Conservation (phyloP, 2,329 filamentous ascomycete genomes). For the Epichloe bromicola region DNA sequence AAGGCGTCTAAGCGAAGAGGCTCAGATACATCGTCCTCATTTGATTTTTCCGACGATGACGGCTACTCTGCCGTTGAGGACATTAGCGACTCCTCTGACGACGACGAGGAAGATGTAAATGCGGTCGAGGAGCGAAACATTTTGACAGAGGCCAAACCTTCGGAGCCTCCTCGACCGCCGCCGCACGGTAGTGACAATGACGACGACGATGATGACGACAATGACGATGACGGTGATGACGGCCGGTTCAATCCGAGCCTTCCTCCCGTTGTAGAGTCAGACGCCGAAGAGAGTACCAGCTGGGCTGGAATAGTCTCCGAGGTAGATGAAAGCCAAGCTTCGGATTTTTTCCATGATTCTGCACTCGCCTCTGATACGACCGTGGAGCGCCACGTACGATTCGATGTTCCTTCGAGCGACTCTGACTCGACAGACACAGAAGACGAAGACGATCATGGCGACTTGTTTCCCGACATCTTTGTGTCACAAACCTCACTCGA, state of each 20-base stretch:
- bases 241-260: conserved; percentile 26
- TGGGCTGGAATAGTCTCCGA: conserved; percentile 45
- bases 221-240: conserved; percentile 26
- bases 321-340: conserved; percentile 29
- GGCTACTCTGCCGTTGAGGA: conserved; percentile 68
- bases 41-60: conserved; percentile 54
- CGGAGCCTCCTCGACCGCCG: conserved; percentile 42
- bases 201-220: conserved; percentile 8
- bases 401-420: conserved; percentile 55
- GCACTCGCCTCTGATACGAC: conserved; percentile 28
- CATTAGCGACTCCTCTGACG: conserved; percentile 63
- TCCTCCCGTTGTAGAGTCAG: conserved; percentile 22
- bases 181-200: conserved; percentile 11
- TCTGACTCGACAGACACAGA: conserved; percentile 52
- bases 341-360: conserved; percentile 28
- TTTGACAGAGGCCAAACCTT: conserved; percentile 31
- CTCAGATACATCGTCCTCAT: conserved; percentile 40
- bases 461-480: conserved; percentile 68
- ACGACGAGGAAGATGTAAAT: conserved; percentile 67
- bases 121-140: conserved; percentile 69
- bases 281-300: conserved; percentile 31
- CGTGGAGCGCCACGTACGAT: conserved; percentile 56
- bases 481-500: conserved; percentile 62
- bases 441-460: conserved; percentile 46
- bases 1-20: conserved; percentile 32